Evolutionary conservation across 176 grass and related monocot genomes (phyloP), one percentile per base, ranked within the genome.

Genomic region (Avena eriantha): DNA sequence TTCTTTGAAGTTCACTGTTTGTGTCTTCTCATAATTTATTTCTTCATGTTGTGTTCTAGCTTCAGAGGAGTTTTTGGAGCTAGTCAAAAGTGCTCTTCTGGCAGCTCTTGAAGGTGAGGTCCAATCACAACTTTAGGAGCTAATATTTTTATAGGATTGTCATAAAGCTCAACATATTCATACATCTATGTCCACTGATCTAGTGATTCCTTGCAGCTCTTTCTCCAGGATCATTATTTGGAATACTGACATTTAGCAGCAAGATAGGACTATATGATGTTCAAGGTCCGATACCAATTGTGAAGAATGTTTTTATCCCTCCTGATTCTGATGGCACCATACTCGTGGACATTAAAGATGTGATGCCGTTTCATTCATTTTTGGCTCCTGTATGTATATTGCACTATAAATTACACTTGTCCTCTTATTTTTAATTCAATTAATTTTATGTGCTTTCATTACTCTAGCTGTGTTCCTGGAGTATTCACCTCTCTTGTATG

Each of bases 211-310:
- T 51, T 91, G 83, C 96, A 98, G 97, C 94, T 89, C 80, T 98
- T 83, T 67, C 80, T 54, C 92, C 97, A 54, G 97, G 97, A 74
- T 98, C 97, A 43, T 82, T 98, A 58, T 98, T 98, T 91, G 97
- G 94, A 51, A 83, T 98, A 71, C 76, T 98, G 73, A 96, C 94
- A 36, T 96, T 94, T 91, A 96, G 94, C 85, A 93, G 85, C 86
- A 98, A 96, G 89, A 94, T 96, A 81, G 94, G 97, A 23, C 78
- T 98, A 72, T 98, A 98, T 82, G 97, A 98, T 91, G 92, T 98
- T 76, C 97, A 98, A 93, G 97, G 94, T 61, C 97, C 94, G 17
- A 88, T 96, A 78, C 82, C 94, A 77, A 64, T 94, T 41, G 97
- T 98, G 79, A 98, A 98, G 83, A 96, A 96, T 90, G 83, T 91